Evolutionary conservation across 352 stramenopile genomes (phyloP).

Genomic region (Phytopythium sindhum): DNA sequence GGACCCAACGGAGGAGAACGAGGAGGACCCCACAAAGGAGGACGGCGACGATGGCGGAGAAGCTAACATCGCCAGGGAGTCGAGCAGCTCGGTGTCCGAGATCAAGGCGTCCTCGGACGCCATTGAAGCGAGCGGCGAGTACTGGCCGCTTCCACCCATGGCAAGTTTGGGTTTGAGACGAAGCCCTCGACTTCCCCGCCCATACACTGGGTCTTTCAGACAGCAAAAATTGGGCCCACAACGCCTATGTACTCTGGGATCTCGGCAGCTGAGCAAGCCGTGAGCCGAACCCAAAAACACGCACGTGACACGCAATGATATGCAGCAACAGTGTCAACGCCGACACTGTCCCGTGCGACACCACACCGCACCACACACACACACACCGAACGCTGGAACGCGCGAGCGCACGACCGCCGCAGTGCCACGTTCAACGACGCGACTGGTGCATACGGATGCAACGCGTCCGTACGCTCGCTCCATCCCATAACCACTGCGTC

Average conservation of each 20-base stretch:
- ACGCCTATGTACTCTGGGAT: background rate
- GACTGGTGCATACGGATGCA: too few species aligned
- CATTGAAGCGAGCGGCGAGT: background rate
- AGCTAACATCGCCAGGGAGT: background rate
- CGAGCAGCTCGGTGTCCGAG: background rate
- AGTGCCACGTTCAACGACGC: background rate
- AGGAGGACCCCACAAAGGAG: background rate
- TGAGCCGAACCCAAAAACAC: background rate
- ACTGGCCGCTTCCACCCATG: background rate
- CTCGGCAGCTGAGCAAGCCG: background rate
- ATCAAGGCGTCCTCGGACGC: background rate
- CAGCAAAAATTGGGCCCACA: background rate
- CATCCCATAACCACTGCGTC: too few species aligned
- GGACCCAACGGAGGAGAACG: background rate
- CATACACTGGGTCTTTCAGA: background rate
- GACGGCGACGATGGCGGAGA: background rate
- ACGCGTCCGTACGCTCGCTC: too few species aligned
- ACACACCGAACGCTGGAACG: too few species aligned
- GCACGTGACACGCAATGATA: background rate
- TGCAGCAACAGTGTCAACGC: too few species aligned
- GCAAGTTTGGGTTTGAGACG: background rate
- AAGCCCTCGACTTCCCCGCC: too few species aligned
- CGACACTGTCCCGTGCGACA: too few species aligned
- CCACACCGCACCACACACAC: too few species aligned
- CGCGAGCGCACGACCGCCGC: too few species aligned